Percentiles rank a stretch among this genome's conserved stretches.
These are phyloP conservation scores for Penicillium sp. DNA, from an alignment of 2,329 filamentous ascomycete species.

Conservation along the genomic window DNA sequence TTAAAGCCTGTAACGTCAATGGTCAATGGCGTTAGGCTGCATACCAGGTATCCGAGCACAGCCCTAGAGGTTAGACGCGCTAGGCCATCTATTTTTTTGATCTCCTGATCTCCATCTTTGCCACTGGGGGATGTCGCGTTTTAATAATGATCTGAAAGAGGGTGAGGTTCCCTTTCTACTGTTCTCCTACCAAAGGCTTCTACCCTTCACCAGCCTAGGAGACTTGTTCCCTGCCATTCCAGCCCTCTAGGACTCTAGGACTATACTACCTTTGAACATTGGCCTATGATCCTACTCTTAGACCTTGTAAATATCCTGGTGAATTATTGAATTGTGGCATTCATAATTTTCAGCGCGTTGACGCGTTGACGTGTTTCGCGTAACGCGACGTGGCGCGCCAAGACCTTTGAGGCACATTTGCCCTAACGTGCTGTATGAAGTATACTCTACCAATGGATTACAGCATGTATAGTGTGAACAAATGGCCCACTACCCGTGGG, in stretches of 20 bases:
- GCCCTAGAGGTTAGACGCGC: neutral
- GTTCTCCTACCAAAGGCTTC: conserved; percentile 1
- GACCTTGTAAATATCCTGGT: neutral
- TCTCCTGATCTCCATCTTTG: neutral
- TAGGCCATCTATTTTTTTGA: neutral
- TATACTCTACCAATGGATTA: neutral
- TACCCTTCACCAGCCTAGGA: conserved; percentile 17
- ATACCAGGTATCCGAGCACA: neutral
- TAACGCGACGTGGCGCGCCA: conserved; percentile 3
- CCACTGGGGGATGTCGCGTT: conserved; percentile 10
- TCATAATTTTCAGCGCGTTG: neutral
- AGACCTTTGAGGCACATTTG: neutral
- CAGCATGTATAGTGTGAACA: neutral
- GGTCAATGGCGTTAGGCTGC: conserved; percentile 12
- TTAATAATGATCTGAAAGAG: conserved; percentile 17
- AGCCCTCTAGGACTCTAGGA: conserved; percentile 12
- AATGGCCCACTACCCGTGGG: neutral
- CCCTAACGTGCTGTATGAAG: neutral
- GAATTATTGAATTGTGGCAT: neutral
- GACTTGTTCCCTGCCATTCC: conserved; percentile 10
- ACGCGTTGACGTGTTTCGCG: conserved; percentile 1
- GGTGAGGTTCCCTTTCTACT: conserved; percentile 1
- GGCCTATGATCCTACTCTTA: neutral
- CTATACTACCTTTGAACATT: neutral
- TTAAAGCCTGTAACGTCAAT: conserved; percentile 5